Percentiles rank a stretch among this genome's conserved stretches.
phyloP scores from a whole-genome alignment of 2,329 filamentous ascomycete genomes.

The Fonsecaea pugnacius region DNA sequence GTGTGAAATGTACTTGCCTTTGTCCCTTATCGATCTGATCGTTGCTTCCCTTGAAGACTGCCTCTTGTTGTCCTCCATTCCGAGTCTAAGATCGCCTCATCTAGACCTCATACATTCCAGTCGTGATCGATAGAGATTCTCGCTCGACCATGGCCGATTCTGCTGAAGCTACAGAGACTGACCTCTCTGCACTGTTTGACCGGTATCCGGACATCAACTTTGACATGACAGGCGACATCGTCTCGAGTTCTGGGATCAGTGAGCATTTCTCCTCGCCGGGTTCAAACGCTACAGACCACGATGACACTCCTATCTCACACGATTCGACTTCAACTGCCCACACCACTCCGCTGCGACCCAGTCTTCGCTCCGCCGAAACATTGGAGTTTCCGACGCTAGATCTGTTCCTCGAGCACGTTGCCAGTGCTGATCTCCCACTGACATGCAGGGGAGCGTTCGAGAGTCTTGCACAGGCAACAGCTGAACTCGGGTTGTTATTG shows the following conservation, averaged over 20 bases:
- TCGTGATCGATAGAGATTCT: neutral
- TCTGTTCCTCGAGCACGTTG: slow-evolving; percentile 18
- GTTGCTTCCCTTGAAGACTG: neutral
- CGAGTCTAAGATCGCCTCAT: neutral
- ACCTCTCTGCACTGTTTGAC: slow-evolving; percentile 26
- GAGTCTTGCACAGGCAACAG: slow-evolving; percentile 22
- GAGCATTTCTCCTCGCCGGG: slow-evolving; percentile 29
- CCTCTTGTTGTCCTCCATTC: neutral
- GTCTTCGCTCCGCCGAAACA: neutral
- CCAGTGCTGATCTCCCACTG: slow-evolving; percentile 24
- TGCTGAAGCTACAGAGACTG: slow-evolving; percentile 19
- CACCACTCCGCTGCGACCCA: slow-evolving; percentile 28
- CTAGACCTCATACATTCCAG: neutral
- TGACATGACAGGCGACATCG: slow-evolving; percentile 12
- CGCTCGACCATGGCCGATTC: slow-evolving; percentile 15
- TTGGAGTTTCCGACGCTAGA: slow-evolving; percentile 8
- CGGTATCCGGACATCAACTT: slow-evolving; percentile 37
- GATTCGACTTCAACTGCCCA: slow-evolving; percentile 27
- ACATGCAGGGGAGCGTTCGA: slow-evolving; percentile 19
- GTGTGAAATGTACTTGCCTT: neutral
- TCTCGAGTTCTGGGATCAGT: neutral
- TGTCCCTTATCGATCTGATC: neutral
- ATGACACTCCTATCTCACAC: slow-evolving; percentile 20
- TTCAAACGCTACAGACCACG: slow-evolving; percentile 27
- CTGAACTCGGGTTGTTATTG: slow-evolving; percentile 18